phyloP scores from a whole-genome alignment of 306 rosid species.

The Prunus dulcis region DNA sequence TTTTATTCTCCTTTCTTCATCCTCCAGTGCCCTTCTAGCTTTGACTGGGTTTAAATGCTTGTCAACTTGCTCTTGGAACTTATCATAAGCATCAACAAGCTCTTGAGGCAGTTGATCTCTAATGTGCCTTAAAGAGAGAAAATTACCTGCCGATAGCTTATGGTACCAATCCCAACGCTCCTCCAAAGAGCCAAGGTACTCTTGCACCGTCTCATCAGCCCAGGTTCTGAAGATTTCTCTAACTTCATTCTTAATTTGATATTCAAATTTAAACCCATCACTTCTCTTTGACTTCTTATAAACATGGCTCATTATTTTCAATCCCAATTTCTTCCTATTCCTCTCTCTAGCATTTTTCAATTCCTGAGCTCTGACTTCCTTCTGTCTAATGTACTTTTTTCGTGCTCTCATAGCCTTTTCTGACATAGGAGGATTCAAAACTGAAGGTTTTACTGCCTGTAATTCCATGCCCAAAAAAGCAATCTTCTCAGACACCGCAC shows the following conservation, averaged over 20 bases:
- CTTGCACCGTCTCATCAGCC: conserved; percentile 68
- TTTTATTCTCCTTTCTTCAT: conserved; percentile 51
- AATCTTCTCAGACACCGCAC: conserved; percentile 82
- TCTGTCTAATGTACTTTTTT: conserved; percentile 81
- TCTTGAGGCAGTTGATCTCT: conserved; percentile 70
- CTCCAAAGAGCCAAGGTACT: conserved; percentile 55
- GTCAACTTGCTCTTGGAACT: conserved; percentile 74
- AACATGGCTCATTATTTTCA: conserved; percentile 64
- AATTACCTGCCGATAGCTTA: conserved; percentile 58
- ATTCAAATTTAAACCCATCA: conserved; percentile 52
- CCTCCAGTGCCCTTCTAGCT: conserved; percentile 52
- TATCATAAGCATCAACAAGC: conserved; percentile 73
- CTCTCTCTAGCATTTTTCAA: conserved; percentile 78
- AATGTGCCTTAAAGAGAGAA: conserved; percentile 70
- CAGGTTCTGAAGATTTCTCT: conserved; percentile 55
- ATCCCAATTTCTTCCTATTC: conserved; percentile 74
- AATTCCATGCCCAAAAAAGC: conserved; percentile 80
- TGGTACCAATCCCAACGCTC: conserved; percentile 77
- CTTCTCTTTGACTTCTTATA: conserved; percentile 61
- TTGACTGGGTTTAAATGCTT: conserved; percentile 67
- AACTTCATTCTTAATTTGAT: conserved; percentile 65
- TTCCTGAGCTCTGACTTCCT: conserved; percentile 74
- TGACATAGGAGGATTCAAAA: conserved; percentile 61
- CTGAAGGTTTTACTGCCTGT: conserved; percentile 70
- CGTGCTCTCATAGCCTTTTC: conserved; percentile 84